Evolutionary conservation across 768 basidiomycete genomes (phyloP), one percentile per base, ranked within the genome.

Genomic region (Mycena metata): DNA sequence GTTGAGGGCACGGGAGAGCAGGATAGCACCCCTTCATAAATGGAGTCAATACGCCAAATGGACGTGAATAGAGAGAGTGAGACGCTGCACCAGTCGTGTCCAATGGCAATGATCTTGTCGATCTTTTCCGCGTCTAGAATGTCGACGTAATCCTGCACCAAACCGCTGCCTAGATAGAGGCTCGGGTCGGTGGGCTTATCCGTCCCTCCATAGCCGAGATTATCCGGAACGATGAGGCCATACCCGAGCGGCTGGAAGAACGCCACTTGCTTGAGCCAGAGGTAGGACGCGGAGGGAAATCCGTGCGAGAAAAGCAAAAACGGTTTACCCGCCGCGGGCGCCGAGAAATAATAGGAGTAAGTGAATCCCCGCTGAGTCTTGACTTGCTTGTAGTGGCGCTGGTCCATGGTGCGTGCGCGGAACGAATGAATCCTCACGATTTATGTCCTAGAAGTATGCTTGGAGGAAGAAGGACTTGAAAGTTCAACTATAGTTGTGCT

Each of bases 191-290:
- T 64, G 2, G 87, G 86, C 66, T 86, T 85, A 69, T 80, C 80
- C 11, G 86, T 86, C 1, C 81, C 81, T 11, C 86, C 88, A 61
- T 85, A 88, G 5, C 87, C 87, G 30, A 88, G 81, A 78, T 85
- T 80, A 70, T 88, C 86, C 1, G 84, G 86, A 2, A 79, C 83
- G 56, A 89, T 74, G 50, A 89, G 66, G 7, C 83, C 81, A 70
- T 85, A 86, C 11, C 84, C 84, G 45, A 74, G 68, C 11, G 69
- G 72, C 39, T 74, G 63, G 74, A 85, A 83, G 67, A 77, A 80
- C 5, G 72, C 66, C 17, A 83, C 77, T 70, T 84, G 82, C 39
- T 79, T 72, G 21, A 73, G 73, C 85, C 85, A 86, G 66, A 82
- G 79, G 75, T 30, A 73, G 0, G 83, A 78, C 15, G 79, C 77